Base-by-base conservation (phyloP, 1,284 basidiomycete species). In the Sanghuangporus weigelae region DNA sequence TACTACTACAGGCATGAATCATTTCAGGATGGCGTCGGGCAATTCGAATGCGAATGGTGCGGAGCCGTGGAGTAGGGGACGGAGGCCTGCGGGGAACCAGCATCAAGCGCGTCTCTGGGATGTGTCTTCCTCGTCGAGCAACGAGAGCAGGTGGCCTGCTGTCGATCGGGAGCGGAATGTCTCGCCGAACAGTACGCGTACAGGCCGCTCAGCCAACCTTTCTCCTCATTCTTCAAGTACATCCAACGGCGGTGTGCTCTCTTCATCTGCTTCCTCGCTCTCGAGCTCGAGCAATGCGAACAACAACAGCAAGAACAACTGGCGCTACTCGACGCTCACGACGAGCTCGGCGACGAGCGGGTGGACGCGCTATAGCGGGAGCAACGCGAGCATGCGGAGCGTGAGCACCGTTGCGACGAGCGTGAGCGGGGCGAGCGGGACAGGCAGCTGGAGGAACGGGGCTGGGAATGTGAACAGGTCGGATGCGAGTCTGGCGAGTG, bases 401-500 rank as follows among this genome's bases (percentile, higher is more conserved):
- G 80, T 92, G 44, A 86, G 87, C 19, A 92, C 90, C 2, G 84
- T 84, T 63, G 90, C 90, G 62, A 92, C 89, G 39, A 90, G 87
- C 69, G 82, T 90, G 16, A 89, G 87, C 39, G 81, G 82, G 16
- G 44, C 44, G 56, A 76, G 79, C n/a, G 59, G 54, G 31, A 50
- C 23, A 5, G 63, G 63, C 3, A 65, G 60, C 72, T 90, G 89
- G 88, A 82, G 89, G n/a, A 50, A 60, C 38, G 54, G 89, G 31
- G 51, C 48, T 12, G 62, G 36, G 60, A 56, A 26, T 55, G 64
- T 61, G 72, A 71, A 39, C 64, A 66, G 42, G 69, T 69, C 69
- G 71, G 74, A 38, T 26, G 60, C 48, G 44, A 46, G 44, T 46
- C n/a, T 46, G 44, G 44, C 44, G 68, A 68, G 59, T 68, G 23